phyloP scores from a whole-genome alignment of 2,329 filamentous ascomycete species.

The Didymella exigua region DNA sequence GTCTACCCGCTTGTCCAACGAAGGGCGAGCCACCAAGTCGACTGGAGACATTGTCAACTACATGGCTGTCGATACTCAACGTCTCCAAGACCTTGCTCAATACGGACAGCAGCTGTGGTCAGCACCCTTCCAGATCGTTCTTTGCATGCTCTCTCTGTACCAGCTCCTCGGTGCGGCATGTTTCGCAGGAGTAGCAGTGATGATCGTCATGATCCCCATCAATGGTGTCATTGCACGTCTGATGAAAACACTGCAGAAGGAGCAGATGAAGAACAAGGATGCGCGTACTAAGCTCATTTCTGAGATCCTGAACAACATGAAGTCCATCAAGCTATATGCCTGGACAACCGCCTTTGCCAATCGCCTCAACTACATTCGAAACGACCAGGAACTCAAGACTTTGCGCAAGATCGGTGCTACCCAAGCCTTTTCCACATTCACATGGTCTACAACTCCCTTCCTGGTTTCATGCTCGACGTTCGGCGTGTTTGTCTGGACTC shows the following conservation, averaged over 20 bases:
- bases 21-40: slow-evolving; percentile 84
- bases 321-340: slow-evolving; percentile 96
- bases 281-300: slow-evolving; percentile 90
- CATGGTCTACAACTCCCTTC: slow-evolving; percentile 97
- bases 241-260: slow-evolving; percentile 93
- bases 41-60: slow-evolving; percentile 99
- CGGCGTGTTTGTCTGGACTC: slow-evolving; percentile 87
- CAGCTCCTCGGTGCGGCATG: slow-evolving; percentile 94
- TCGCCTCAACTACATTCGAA: slow-evolving; percentile 93
- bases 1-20: slow-evolving; percentile 86
- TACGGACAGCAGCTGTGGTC: slow-evolving; percentile 97
- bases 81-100: slow-evolving; percentile 91
- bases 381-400: slow-evolving; percentile 94
- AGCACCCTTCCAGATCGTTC: slow-evolving; percentile 91
- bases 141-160: slow-evolving; percentile 96
- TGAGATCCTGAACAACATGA: slow-evolving; percentile 99
- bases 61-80: slow-evolving; percentile 98
- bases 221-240: slow-evolving; percentile 90
- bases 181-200: slow-evolving; percentile 91
- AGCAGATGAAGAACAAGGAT: slow-evolving; percentile 99
- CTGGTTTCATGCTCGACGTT: slow-evolving; percentile 97
- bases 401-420: slow-evolving; percentile 94
- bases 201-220: slow-evolving; percentile 96
- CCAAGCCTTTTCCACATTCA: slow-evolving; percentile 94
- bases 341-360: slow-evolving; percentile 98